phyloP scores from a whole-genome alignment of 2,329 filamentous ascomycete genomes.

The Sclerotinia subarctica region DNA sequence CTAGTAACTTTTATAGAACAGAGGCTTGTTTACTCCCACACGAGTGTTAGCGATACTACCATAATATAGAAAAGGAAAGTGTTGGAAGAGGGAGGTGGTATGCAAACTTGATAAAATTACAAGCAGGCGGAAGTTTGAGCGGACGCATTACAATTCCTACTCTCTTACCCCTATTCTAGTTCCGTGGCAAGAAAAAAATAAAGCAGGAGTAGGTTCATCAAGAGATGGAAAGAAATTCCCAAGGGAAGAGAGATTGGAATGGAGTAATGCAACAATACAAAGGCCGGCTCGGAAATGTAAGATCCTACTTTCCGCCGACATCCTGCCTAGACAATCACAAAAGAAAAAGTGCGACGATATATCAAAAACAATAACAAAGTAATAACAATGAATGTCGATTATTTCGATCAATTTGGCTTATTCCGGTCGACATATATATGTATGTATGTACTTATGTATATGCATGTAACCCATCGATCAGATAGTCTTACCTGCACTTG shows the following conservation, averaged over 20 bases:
- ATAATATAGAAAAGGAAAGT: no score
- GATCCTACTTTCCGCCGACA: background rate
- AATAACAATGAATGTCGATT: background rate
- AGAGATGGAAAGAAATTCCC: background rate
- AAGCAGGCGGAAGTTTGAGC: no score
- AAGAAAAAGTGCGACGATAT: background rate
- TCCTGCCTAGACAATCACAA: background rate
- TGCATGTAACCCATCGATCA: conserved; percentile 9
- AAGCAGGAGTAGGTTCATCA: no score
- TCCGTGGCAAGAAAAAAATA: no score
- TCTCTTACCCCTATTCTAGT: no score
- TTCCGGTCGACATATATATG: background rate
- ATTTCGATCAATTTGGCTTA: background rate
- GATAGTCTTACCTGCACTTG: background rate
- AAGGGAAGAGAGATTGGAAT: background rate
- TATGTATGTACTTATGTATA: conserved; percentile 4
- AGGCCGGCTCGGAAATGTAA: background rate
- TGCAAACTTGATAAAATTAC: no score
- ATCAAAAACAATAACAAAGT: background rate
- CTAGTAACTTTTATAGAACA: no score
- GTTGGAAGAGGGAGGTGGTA: no score
- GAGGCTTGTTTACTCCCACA: no score
- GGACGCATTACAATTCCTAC: no score
- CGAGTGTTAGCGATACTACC: no score
- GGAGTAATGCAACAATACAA: background rate